Evolutionary conservation across 2,329 filamentous ascomycete genomes (phyloP).

Genomic region (Botryotinia narcissicola): DNA sequence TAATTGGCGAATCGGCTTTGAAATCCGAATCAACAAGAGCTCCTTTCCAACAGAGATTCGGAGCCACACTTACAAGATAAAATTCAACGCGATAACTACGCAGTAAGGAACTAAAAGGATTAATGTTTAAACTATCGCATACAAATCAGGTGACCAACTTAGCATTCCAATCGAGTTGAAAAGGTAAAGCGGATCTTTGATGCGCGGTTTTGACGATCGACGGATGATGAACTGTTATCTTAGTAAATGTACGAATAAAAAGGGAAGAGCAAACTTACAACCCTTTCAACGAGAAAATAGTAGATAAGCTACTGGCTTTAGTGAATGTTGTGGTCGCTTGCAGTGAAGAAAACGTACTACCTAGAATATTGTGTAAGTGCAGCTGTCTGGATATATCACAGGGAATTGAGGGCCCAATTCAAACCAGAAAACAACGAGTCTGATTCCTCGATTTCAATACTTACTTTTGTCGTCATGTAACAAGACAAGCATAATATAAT

Average conservation of each 20-base stretch:
- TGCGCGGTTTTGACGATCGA: constrained; percentile 49
- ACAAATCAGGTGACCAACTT: constrained; percentile 35
- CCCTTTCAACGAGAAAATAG: constrained; percentile 63
- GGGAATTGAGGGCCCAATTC: too few species aligned
- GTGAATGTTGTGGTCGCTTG: constrained; percentile 9
- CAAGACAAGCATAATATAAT: constrained; percentile 60
- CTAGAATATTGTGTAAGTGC: neutral
- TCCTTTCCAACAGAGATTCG: neutral
- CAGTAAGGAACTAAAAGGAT: constrained; percentile 41
- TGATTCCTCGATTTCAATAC: neutral
- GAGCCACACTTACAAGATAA: constrained; percentile 51
- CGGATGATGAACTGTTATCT: constrained; percentile 48
- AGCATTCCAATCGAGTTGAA: constrained; percentile 61
- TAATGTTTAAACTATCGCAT: neutral
- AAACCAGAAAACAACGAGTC: neutral
- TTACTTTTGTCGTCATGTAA: constrained; percentile 62
- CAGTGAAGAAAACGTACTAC: neutral
- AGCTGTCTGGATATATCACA: neutral
- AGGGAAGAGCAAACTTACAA: constrained; percentile 40
- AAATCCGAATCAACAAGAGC: neutral
- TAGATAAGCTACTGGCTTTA: constrained; percentile 49
- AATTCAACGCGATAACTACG: constrained; percentile 52
- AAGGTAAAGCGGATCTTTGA: constrained; percentile 56
- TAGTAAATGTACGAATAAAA: neutral
- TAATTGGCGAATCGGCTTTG: constrained; percentile 52